Percentiles rank a stretch among this genome's conserved stretches.
These are phyloP conservation scores for Ophiostoma fasciatum DNA, from an alignment of 2,329 filamentous ascomycete genomes.

Conservation along the genomic window DNA sequence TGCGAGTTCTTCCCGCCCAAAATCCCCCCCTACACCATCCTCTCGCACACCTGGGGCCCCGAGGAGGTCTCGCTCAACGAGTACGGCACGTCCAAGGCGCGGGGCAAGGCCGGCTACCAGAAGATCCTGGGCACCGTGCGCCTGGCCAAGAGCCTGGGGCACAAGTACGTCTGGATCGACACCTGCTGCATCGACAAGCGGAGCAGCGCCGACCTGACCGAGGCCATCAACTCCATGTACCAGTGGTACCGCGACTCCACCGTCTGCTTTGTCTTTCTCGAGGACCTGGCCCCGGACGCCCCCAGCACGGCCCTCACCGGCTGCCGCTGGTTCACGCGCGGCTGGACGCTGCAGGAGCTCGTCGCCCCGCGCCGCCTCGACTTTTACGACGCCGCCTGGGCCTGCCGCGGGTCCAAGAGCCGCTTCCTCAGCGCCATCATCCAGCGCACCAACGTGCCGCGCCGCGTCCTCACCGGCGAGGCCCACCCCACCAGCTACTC, in stretches of 20 bases:
- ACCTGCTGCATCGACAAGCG: conserved; percentile 14
- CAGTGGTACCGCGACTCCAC: conserved; percentile 8
- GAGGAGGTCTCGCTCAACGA: conserved; percentile 5
- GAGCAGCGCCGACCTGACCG: conserved; percentile 8
- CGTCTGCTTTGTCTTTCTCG: conserved; percentile 8
- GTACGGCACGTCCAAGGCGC: not conserved
- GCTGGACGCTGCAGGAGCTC: conserved; percentile 53
- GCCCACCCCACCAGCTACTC: conserved; percentile 1
- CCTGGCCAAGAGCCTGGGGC: not conserved
- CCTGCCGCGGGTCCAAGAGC: conserved; percentile 14
- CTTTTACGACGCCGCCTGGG: conserved; percentile 20
- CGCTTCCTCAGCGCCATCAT: conserved; percentile 9
- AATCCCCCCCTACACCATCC: conserved; percentile 11
- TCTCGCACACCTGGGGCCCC: conserved; percentile 11
- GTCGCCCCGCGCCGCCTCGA: conserved; percentile 27
- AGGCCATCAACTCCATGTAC: conserved; percentile 13
- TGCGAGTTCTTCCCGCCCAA: conserved; percentile 7
- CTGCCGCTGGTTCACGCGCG: conserved; percentile 24
- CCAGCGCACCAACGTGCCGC: conserved; percentile 13
- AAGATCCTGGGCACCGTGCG: conserved; percentile 3
- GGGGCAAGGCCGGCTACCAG: not conserved
- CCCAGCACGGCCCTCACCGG: not conserved
- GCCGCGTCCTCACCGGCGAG: conserved; percentile 7
- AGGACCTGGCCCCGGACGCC: not conserved
- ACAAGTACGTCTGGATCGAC: conserved; percentile 12